These are phyloP conservation scores for Septoria linicola DNA, from an alignment of 2,329 filamentous ascomycete genomes.

Conservation along the genomic window DNA sequence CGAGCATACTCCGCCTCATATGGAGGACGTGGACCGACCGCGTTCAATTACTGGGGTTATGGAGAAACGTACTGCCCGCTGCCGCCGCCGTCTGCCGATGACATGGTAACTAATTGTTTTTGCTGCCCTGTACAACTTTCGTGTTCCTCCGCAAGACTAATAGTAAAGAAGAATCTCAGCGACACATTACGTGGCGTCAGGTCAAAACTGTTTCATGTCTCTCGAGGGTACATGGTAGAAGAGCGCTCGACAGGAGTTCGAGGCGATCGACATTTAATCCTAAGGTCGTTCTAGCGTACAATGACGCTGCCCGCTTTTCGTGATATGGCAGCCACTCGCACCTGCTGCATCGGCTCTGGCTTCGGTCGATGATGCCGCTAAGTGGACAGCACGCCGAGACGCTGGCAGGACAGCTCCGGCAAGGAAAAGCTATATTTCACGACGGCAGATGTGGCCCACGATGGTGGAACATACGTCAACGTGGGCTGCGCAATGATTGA, in stretches of 20 bases:
- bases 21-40: too few species aligned
- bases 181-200: background rate
- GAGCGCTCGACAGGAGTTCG: too few species aligned
- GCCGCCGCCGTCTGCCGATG: too few species aligned
- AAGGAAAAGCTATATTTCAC: slow-evolving; percentile 2
- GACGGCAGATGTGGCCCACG: slow-evolving; percentile 3
- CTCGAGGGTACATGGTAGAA: too few species aligned
- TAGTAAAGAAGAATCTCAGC: background rate
- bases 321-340: background rate
- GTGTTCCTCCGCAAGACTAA: background rate
- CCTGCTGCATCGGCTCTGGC: slow-evolving; percentile 4
- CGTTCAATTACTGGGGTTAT: too few species aligned
- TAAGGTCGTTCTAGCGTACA: slow-evolving; percentile 5
- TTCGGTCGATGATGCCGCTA: background rate
- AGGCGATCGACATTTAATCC: background rate
- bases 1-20: too few species aligned
- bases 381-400: slow-evolving; percentile 1
- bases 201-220: background rate
- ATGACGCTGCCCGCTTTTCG: slow-evolving; percentile 7
- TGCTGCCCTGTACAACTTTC: background rate
- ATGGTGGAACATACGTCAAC: slow-evolving; percentile 2
- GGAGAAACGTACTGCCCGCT: background rate
- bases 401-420: too few species aligned
- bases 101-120: slow-evolving; percentile 5
- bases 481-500: slow-evolving; percentile 10